Base-by-base conservation (phyloP, 805 yeast species). In the Lipomyces sp. region DNA sequence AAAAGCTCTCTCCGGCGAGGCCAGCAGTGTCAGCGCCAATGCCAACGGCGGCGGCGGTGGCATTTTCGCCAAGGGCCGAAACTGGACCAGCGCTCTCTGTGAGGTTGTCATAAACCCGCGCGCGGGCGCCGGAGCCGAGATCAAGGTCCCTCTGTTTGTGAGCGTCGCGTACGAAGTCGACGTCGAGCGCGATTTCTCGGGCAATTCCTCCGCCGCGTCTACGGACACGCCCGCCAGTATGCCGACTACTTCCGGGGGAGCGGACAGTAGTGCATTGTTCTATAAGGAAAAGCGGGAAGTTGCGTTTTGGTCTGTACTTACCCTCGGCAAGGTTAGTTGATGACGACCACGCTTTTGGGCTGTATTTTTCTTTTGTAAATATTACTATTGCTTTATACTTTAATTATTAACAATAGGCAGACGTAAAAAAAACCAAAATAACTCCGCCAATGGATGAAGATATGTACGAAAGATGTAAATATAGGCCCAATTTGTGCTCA, bases 41-140 rank as follows among this genome's bases (percentile, higher is more conserved):
- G 5, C 28, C 43, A 18, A 18, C 16, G 6, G 16, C 23, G 3
- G 36, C 37, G 16, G n/a, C 47, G 33, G 29, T 13, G 57, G 57
- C 6, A 37, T 55, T 2, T 32, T 51, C 26, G 59, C 50, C 23
- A 39, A 42, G 13, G 59, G 57, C 4, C 41, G 51, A 13, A 55
- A 55, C 34, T 55, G 59, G 59, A 43, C 50, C 13, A 44, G 47
- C 28, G 59, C 53, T 3, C 16, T 55, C 4, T n/a, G 47, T n/a
- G 59, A 55, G 36, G n/a, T 55, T 3, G 45, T 53, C 13, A 52
- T 52, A 11, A 10, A 41, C n/a, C 19, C 36, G 6, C n/a, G n/a
- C n/a, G 38, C 26, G 16, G 22, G 32, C 13, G 43, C 18, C 22
- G 49, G 28, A 2, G 33, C 41, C 2, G 51, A 42, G 35, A 47